A percentile compares a stretch with the other conserved stretches of the same genome.
These are phyloP conservation scores for Arthrobotrys entomopaga DNA, from an alignment of 2,329 filamentous ascomycete species.

Conservation along the genomic window DNA sequence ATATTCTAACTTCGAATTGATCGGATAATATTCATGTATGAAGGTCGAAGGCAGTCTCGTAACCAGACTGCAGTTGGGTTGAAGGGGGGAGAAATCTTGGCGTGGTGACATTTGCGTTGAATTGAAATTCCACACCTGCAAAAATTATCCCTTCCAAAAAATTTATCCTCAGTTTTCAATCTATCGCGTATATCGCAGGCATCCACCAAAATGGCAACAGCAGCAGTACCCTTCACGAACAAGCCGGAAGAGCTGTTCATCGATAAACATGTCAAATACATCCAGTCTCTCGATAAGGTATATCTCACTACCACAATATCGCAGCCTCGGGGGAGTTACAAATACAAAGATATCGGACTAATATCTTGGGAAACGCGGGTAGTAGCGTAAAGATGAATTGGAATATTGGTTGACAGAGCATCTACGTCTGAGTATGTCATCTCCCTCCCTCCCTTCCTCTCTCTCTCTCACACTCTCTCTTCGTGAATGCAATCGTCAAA, in stretches of 20 bases:
- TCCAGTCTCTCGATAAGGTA: conserved; percentile 89
- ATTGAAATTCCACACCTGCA: conserved; percentile 27
- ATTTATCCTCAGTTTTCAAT: neutral
- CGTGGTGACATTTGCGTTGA: conserved; percentile 50
- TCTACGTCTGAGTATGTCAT: conserved; percentile 75
- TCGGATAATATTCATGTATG: too few species aligned
- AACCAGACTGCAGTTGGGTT: too few species aligned
- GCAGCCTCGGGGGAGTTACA: conserved; percentile 64
- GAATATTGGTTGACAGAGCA: conserved; percentile 99
- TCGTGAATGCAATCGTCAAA: too few species aligned
- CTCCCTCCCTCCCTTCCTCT: too few species aligned
- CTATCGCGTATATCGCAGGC: too few species aligned
- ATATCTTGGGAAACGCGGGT: conserved; percentile 12
- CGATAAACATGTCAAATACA: conserved; percentile 85
- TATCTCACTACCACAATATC: conserved; percentile 61
- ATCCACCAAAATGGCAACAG: conserved; percentile 8
- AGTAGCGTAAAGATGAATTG: conserved; percentile 79
- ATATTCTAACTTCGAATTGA: neutral
- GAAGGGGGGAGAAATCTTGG: conserved; percentile 11
- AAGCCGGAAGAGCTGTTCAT: conserved; percentile 59
- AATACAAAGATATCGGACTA: conserved; percentile 20
- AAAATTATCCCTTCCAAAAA: neutral
- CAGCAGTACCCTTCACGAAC: conserved; percentile 41
- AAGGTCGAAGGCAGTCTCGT: too few species aligned
- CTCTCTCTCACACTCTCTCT: too few species aligned